phyloP scores from a whole-genome alignment of 805 yeast genomes.

The Jamesozyma piceae region DNA sequence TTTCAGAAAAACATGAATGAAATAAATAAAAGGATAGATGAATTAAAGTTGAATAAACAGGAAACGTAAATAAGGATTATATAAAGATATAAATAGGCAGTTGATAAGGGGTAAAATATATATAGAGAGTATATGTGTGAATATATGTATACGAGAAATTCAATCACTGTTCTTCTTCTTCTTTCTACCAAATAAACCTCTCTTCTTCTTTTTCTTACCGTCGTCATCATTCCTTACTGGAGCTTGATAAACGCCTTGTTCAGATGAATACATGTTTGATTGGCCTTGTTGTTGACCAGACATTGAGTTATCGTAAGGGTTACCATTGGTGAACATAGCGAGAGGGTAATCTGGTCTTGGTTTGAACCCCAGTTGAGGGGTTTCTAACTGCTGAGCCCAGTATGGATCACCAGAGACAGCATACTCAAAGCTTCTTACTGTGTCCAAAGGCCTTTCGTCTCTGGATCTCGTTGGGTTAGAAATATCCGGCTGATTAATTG shows the following conservation, averaged over 20 bases:
- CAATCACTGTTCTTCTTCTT: conserved; percentile 31
- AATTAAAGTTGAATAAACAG: neutral
- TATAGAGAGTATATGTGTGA: too few species aligned
- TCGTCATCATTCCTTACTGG: conserved; percentile 31
- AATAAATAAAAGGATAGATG: neutral
- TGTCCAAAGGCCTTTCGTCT: conserved; percentile 94
- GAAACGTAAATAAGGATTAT: neutral
- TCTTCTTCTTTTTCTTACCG: conserved; percentile 58
- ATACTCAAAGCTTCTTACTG: conserved; percentile 87
- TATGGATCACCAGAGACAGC: conserved; percentile 72
- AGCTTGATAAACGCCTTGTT: conserved; percentile 56
- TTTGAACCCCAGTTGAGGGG: conserved; percentile 73
- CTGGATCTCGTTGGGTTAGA: conserved; percentile 90
- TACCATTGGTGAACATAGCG: neutral
- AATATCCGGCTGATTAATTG: conserved; percentile 69
- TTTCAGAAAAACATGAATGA: neutral
- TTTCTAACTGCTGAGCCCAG: conserved; percentile 74
- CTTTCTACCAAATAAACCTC: conserved; percentile 71
- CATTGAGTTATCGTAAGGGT: conserved; percentile 3
- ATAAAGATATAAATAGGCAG: too few species aligned
- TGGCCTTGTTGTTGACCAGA: conserved; percentile 13
- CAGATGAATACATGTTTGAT: conserved; percentile 27
- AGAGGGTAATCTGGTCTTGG: conserved; percentile 60
- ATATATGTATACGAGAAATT: too few species aligned
- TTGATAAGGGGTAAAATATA: neutral